Evolutionary conservation across 805 yeast genomes (phyloP).

Genomic region (Starmerella stigmatis): DNA sequence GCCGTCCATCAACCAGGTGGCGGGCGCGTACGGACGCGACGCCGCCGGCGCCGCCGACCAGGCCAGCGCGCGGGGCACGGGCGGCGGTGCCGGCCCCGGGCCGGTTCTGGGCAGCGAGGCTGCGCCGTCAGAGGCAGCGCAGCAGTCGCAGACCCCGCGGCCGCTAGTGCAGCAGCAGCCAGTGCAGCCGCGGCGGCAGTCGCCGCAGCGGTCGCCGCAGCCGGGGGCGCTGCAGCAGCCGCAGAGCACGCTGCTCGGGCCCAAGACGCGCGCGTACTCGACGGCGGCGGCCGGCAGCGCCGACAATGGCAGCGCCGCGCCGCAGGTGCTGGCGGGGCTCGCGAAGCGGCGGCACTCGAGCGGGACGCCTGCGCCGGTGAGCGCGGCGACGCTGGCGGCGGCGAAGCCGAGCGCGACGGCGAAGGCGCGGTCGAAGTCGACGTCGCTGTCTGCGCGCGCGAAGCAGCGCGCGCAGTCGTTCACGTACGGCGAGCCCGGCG

Average conservation of each 20-base stretch:
- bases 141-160: background rate
- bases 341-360: background rate
- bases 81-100: background rate
- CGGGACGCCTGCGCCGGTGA: background rate
- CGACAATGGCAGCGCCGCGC: too few species aligned
- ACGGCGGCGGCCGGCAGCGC: background rate
- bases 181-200: background rate
- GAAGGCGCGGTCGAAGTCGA: slow-evolving; percentile 20
- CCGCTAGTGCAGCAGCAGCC: background rate
- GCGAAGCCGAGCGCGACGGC: background rate
- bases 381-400: background rate
- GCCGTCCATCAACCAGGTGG: slow-evolving; percentile 2
- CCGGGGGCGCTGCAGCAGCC: background rate
- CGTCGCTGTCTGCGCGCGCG: slow-evolving; percentile 14
- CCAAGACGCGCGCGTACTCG: slow-evolving; percentile 2
- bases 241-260: background rate
- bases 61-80: background rate
- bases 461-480: slow-evolving; percentile 20
- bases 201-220: background rate
- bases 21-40: background rate
- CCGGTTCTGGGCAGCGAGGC: too few species aligned
- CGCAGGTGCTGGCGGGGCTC: background rate
- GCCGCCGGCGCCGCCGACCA: background rate
- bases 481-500: slow-evolving; percentile 7
- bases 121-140: background rate